These are phyloP conservation scores for Helotiales sp. DNA, from an alignment of 2,329 filamentous ascomycete genomes.

Conservation along the genomic window DNA sequence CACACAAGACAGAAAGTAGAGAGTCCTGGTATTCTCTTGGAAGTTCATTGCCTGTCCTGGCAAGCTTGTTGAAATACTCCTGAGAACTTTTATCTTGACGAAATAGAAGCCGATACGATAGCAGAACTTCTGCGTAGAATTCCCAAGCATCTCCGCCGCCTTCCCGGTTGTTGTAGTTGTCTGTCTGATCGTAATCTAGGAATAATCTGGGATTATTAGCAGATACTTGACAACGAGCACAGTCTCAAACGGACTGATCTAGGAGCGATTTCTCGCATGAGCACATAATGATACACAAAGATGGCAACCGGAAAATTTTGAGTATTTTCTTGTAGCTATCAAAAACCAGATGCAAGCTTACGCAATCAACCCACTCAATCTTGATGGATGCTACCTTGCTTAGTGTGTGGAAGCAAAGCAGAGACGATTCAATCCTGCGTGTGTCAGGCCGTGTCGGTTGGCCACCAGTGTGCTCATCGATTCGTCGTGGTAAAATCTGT, in stretches of 20 bases:
- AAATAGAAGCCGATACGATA: constrained; percentile 28
- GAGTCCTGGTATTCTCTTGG: background rate
- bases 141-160: background rate
- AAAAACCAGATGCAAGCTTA: constrained; percentile 18
- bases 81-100: constrained; percentile 16
- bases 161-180: background rate
- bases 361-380: constrained; percentile 15
- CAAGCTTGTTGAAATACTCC: constrained; percentile 4
- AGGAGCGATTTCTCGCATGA: background rate
- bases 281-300: constrained; percentile 5
- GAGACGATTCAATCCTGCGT: background rate
- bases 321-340: constrained; percentile 12
- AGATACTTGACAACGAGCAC: background rate
- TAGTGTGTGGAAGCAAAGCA: background rate
- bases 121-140: constrained; percentile 22
- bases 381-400: constrained; percentile 9
- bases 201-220: background rate
- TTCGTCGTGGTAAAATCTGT: background rate
- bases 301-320: constrained; percentile 21
- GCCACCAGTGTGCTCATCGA: background rate
- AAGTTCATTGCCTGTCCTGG: constrained; percentile 13
- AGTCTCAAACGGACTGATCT: background rate
- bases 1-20: constrained; percentile 8
- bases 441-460: background rate
- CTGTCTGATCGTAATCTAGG: background rate